These are phyloP conservation scores for Boletus rubroflammeus DNA, from an alignment of 768 basidiomycete species.

Conservation along the genomic window DNA sequence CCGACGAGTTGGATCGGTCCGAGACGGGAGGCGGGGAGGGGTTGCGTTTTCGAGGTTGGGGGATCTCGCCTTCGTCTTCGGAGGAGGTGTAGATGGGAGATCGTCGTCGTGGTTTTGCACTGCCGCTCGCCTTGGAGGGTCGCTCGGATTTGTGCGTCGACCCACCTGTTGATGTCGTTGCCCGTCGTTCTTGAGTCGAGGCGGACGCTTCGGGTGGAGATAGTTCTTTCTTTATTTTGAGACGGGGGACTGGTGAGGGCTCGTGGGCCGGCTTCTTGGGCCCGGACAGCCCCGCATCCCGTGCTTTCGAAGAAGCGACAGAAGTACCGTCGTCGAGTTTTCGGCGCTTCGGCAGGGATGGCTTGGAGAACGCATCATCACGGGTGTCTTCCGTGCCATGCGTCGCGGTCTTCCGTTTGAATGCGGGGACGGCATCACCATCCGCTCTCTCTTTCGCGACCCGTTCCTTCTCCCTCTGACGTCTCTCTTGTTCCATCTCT, in stretches of 20 bases:
- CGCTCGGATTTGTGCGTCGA: slow-evolving; percentile 20
- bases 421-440: slow-evolving; percentile 7
- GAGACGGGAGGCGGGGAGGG: slow-evolving; percentile 27
- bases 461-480: slow-evolving; percentile 25
- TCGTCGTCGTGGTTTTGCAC: slow-evolving; percentile 43
- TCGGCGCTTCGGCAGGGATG: slow-evolving; percentile 37
- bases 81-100: slow-evolving; percentile 68
- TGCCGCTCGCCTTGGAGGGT: slow-evolving; percentile 13
- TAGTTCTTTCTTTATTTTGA: slow-evolving; percentile 39
- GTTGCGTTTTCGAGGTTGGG: slow-evolving; percentile 26
- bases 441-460: slow-evolving; percentile 21
- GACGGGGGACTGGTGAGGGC: slow-evolving; percentile 16
- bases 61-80: slow-evolving; percentile 51
- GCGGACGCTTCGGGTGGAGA: slow-evolving; percentile 23
- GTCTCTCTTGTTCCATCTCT: slow-evolving; percentile 17
- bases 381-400: slow-evolving; percentile 31
- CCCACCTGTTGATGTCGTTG: background rate
- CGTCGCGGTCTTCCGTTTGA: slow-evolving; percentile 40
- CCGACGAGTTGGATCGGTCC: slow-evolving; percentile 22
- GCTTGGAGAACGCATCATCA: slow-evolving; percentile 20
- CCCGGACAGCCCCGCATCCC: slow-evolving; percentile 23
- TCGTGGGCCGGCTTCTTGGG: slow-evolving; percentile 39
- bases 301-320: slow-evolving; percentile 14
- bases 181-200: slow-evolving; percentile 13
- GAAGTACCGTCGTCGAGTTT: slow-evolving; percentile 37